phyloP scores from a whole-genome alignment of 306 rosid genomes.

The Acmispon strigosus region DNA sequence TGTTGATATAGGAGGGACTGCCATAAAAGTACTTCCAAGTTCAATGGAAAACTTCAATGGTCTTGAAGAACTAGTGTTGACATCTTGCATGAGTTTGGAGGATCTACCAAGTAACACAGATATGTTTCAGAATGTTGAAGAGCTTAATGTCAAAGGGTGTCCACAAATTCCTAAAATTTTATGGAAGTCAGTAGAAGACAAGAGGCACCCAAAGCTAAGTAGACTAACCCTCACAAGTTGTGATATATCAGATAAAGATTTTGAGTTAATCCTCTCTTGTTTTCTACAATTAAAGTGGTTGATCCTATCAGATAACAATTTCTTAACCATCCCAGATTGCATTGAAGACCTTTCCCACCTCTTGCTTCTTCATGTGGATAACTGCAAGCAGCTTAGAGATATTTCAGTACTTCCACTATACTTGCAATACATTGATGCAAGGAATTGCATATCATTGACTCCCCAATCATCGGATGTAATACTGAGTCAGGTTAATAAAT shows the following conservation, averaged over 20 bases:
- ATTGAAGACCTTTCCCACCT: constrained; percentile 19
- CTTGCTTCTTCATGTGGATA: constrained; percentile 8
- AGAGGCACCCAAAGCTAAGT: constrained; percentile 12
- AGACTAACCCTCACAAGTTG: constrained; percentile 11
- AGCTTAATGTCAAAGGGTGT: constrained; percentile 5
- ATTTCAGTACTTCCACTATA: constrained; percentile 11
- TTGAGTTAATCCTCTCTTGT: constrained; percentile 6
- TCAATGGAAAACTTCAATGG: constrained; percentile 14
- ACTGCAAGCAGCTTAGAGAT: constrained; percentile 18
- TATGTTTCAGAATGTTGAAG: constrained; percentile 10
- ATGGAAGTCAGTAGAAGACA: not conserved
- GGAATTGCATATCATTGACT: constrained; percentile 9
- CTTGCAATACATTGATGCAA: constrained; percentile 19
- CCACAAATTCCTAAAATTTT: constrained; percentile 10
- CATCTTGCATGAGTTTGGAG: constrained; percentile 12
- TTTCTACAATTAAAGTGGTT: constrained; percentile 19
- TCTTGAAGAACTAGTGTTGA: constrained; percentile 9
- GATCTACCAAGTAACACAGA: constrained; percentile 12
- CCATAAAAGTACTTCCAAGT: constrained; percentile 12
- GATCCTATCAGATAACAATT: constrained; percentile 17
- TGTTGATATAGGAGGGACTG: constrained; percentile 22
- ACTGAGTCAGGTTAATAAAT: constrained; percentile 2
- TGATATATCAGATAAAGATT: constrained; percentile 18
- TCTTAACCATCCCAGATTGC: constrained; percentile 20
- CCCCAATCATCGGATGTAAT: constrained; percentile 8